Evolutionary conservation across 2,329 filamentous ascomycete genomes (phyloP).

Genomic region (Claviceps quebecensis): DNA sequence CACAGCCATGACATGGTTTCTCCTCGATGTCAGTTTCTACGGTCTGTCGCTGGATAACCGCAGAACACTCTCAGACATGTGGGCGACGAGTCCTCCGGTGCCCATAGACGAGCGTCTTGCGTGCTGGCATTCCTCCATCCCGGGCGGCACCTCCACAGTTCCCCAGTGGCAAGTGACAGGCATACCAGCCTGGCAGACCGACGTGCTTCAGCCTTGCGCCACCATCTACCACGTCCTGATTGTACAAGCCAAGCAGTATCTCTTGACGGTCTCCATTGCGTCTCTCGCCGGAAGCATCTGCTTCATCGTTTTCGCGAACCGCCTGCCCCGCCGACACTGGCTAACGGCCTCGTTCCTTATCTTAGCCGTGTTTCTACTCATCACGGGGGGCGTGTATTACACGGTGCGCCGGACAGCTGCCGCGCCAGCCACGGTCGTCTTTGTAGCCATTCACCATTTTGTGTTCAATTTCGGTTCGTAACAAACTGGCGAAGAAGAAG

Average conservation of each 20-base stretch:
- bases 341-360: slow-evolving; percentile 35
- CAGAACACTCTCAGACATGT: slow-evolving; percentile 23
- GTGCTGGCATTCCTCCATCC: slow-evolving; percentile 34
- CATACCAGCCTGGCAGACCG: slow-evolving; percentile 36
- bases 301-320: slow-evolving; percentile 33
- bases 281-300: slow-evolving; percentile 36
- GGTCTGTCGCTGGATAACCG: slow-evolving; percentile 34
- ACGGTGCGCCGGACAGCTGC: slow-evolving; percentile 26
- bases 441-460: slow-evolving; percentile 39
- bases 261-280: slow-evolving; percentile 36
- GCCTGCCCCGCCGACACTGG: slow-evolving; percentile 33
- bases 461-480: slow-evolving; percentile 39
- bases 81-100: slow-evolving; percentile 21
- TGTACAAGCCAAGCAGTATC: slow-evolving; percentile 38
- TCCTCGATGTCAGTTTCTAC: slow-evolving; percentile 42
- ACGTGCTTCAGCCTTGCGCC: slow-evolving; percentile 32
- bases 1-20: slow-evolving; percentile 35
- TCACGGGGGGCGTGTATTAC: slow-evolving; percentile 37
- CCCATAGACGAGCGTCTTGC: slow-evolving; percentile 22
- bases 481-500: too few species aligned
- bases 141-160: slow-evolving; percentile 28
- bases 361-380: slow-evolving; percentile 31
- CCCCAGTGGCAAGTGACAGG: slow-evolving; percentile 25
- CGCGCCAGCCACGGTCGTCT: slow-evolving; percentile 32
- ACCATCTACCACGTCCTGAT: slow-evolving; percentile 38